Conservation (phyloP, 2,329 filamentous ascomycete genomes). For the Venturia asperata region DNA sequence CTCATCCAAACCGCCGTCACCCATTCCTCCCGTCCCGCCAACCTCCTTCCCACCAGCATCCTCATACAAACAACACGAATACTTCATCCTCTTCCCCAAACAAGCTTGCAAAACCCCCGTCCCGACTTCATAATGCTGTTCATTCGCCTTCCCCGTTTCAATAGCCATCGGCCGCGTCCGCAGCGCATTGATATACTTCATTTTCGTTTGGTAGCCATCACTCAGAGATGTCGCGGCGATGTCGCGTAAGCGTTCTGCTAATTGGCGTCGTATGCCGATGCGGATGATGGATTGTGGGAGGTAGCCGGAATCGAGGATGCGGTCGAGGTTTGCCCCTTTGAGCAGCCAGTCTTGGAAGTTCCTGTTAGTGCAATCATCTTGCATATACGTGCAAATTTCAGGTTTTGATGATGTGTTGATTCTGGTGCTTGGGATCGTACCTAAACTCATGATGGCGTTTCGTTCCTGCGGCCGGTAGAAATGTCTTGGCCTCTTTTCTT, state of each 20-base stretch:
- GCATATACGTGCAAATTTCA: not conserved
- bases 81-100: conserved; percentile 65
- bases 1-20: conserved; percentile 57
- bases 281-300: conserved; percentile 58
- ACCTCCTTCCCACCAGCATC: conserved; percentile 48
- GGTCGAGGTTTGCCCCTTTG: conserved; percentile 38
- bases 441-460: conserved; percentile 3
- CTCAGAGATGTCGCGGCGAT: conserved; percentile 50
- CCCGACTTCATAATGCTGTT: conserved; percentile 67
- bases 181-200: conserved; percentile 55
- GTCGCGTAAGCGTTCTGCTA: conserved; percentile 51
- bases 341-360: not conserved
- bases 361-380: not conserved
- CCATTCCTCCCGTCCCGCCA: conserved; percentile 57
- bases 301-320: conserved; percentile 58
- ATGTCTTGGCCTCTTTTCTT: no score
- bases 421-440: not conserved
- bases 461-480: not conserved
- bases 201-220: conserved; percentile 52
- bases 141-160: conserved; percentile 54
- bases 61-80: conserved; percentile 60
- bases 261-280: conserved; percentile 58
- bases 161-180: conserved; percentile 59
- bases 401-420: not conserved
- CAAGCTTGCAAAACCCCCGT: conserved; percentile 55